Evolutionary conservation across 179 eudicot genomes (phyloP).

Genomic region (Spergularia azorica): DNA sequence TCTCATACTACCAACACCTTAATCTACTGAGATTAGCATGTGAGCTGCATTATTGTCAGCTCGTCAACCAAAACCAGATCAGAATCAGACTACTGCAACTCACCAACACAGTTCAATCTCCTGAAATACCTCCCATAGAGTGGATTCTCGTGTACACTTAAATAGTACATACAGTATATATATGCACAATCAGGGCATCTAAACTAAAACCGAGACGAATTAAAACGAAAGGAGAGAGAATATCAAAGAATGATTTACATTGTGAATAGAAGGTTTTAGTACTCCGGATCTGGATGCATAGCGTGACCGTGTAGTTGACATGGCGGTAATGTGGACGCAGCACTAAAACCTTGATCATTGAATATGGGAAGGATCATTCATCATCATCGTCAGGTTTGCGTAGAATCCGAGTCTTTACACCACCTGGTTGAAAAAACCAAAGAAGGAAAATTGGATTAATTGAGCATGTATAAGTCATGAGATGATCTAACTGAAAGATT

Average conservation of each 20-base stretch:
- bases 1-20: not conserved
- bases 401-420: conserved; percentile 62
- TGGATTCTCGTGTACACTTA: not conserved
- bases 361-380: conserved; percentile 4
- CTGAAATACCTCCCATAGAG: conserved; percentile 10
- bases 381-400: conserved; percentile 28
- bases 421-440: conserved; percentile 39
- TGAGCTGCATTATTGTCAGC: conserved; percentile 31
- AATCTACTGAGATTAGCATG: conserved; percentile 24
- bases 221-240: not conserved
- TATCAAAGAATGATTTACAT: conserved; percentile 32
- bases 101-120: conserved; percentile 6
- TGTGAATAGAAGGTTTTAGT: conserved; percentile 16
- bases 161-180: conserved; percentile 11
- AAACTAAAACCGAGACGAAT: not conserved
- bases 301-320: not conserved
- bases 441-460: conserved; percentile 2
- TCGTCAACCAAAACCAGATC: conserved; percentile 36
- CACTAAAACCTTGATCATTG: not conserved
- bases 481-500: not conserved
- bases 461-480: not conserved
- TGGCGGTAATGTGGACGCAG: not conserved
- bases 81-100: conserved; percentile 22
- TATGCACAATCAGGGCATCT: conserved; percentile 24
- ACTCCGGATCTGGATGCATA: conserved; percentile 14